Evolutionary conservation across 306 rosid species (phyloP).

Genomic region (Urtica urens): DNA sequence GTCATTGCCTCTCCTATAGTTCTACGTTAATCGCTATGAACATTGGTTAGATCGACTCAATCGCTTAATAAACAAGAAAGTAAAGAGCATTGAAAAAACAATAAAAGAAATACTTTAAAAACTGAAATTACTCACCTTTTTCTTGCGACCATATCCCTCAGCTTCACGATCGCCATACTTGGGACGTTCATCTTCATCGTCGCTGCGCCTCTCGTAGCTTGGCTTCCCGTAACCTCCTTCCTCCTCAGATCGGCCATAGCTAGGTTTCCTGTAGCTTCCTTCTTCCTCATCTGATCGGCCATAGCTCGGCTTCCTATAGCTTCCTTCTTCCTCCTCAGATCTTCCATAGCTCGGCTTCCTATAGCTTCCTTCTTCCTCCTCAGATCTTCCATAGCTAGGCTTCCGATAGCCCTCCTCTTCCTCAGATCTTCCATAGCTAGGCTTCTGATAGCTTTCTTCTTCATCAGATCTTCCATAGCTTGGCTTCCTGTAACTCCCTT

Average conservation of each 20-base stretch:
- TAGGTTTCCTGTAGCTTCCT: conserved; percentile 28
- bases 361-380: conserved; percentile 25
- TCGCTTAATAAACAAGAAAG: not conserved
- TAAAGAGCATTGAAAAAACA: not conserved
- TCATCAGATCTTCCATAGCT: not conserved
- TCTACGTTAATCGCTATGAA: too few relatives aligned
- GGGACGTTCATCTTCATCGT: conserved; percentile 25
- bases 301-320: conserved; percentile 13
- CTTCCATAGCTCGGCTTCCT: conserved; percentile 32
- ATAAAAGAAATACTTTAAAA: conserved; percentile 2
- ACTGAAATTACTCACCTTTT: conserved; percentile 45
- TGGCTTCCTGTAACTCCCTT: not conserved
- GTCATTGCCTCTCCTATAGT: too few relatives aligned
- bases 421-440: not conserved
- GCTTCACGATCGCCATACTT: conserved; percentile 38
- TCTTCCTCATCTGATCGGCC: conserved; percentile 23
- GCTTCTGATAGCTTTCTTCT: conserved; percentile 8
- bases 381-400: conserved; percentile 10
- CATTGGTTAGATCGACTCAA: too few relatives aligned
- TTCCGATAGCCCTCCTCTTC: conserved; percentile 1
- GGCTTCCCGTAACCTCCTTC: conserved; percentile 33
- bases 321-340: conserved; percentile 13
- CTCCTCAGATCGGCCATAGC: conserved; percentile 33
- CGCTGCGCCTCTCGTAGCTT: conserved; percentile 25
- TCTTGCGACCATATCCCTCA: conserved; percentile 56